A percentile compares a stretch with the other conserved stretches of the same genome.
Conservation (phyloP, 345 rosid genomes). For the Melaleuca alternifolia region DNA sequence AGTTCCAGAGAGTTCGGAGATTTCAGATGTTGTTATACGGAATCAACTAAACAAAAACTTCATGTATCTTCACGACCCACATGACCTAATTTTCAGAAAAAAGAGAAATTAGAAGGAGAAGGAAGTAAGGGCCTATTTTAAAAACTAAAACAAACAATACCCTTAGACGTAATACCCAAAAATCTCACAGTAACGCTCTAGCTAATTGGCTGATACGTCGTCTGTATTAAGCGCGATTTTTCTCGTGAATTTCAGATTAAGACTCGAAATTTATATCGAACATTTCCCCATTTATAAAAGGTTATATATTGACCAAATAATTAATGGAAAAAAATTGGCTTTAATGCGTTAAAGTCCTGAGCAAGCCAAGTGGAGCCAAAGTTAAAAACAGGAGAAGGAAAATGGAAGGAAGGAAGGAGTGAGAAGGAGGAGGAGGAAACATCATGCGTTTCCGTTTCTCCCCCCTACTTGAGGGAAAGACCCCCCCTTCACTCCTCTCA, state of each 20-base stretch:
- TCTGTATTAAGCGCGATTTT: too few relatives aligned
- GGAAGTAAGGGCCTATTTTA: too few relatives aligned
- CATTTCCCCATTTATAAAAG: too few relatives aligned
- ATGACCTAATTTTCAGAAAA: accelerated
- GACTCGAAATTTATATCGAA: neutral
- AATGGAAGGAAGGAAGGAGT: neutral
- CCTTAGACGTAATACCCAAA: accelerated
- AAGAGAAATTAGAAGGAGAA: accelerated
- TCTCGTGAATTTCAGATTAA: too few relatives aligned
- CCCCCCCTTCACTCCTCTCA: too few relatives aligned
- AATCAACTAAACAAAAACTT: too few relatives aligned
- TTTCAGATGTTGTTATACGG: too few relatives aligned
- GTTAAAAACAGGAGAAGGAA: too few relatives aligned
- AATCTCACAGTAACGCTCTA: neutral
- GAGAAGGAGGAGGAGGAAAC: neutral
- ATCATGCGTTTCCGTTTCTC: neutral
- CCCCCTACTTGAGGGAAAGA: neutral
- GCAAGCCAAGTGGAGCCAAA: neutral
- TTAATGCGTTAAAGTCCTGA: neutral
- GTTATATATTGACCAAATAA: neutral
- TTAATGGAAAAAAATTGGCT: neutral
- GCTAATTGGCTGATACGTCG: neutral
- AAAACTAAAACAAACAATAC: neutral
- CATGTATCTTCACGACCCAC: neutral
- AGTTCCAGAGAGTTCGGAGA: too few relatives aligned